A percentile compares a stretch with the other conserved stretches of the same genome.
phyloP scores from a whole-genome alignment of 306 rosid species.

The Hylodesmum podocarpum region DNA sequence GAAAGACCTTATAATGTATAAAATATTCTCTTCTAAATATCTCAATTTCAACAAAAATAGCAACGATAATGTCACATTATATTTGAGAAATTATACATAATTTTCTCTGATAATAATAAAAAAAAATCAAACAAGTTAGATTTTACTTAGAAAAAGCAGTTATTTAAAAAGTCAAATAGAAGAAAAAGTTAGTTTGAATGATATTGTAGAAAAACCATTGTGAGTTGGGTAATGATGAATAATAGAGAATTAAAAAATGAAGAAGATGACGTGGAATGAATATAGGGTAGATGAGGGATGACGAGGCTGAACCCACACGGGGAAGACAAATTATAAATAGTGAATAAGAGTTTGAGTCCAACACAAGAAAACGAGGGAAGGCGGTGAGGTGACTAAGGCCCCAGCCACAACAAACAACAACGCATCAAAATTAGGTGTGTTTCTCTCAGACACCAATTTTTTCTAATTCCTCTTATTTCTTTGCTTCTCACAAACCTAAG shows the following conservation, averaged over 20 bases:
- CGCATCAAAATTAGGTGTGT: constrained; percentile 31
- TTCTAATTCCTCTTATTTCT: not conserved
- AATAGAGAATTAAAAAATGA: not conserved
- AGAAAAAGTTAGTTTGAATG: too few relatives aligned
- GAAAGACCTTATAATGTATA: too few relatives aligned
- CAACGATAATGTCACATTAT: too few relatives aligned
- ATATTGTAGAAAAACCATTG: too few relatives aligned
- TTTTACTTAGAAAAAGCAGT: too few relatives aligned
- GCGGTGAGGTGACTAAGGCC: constrained; percentile 34
- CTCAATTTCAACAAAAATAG: too few relatives aligned
- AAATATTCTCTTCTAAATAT: too few relatives aligned
- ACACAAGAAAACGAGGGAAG: constrained; percentile 14
- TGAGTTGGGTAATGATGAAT: not conserved
- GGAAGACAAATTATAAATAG: constrained; percentile 11
- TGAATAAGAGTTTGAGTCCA: constrained; percentile 12
- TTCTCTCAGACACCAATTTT: not conserved
- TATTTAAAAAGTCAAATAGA: too few relatives aligned
- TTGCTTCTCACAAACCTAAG: constrained; percentile 16
- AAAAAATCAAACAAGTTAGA: too few relatives aligned
- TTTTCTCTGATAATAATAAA: too few relatives aligned
- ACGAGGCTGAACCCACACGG: constrained; percentile 6
- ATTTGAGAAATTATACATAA: too few relatives aligned
- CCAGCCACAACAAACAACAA: not conserved
- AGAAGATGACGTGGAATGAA: constrained; percentile 7
- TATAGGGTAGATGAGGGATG: not conserved